Base-by-base conservation (phyloP, 2,329 filamentous ascomycete genomes). In the Clathrospora elynae region DNA sequence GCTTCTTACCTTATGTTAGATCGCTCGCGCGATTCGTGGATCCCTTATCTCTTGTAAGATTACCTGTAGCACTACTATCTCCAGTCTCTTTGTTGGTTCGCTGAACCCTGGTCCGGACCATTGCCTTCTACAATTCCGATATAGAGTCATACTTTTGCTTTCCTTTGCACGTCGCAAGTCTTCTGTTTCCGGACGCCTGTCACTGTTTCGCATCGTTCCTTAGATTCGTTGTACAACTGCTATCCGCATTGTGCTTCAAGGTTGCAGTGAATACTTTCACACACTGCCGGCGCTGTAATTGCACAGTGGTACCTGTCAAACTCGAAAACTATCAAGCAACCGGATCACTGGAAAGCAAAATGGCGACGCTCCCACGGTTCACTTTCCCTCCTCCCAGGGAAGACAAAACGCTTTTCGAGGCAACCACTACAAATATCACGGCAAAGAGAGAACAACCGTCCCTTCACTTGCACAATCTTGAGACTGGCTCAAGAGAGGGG, bases 171-270 rank as follows among this genome's bases (percentile, higher is more conserved):
- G 25, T 35, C 22, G 25, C 30, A 19, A 17, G 16, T 26, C 23
- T 32, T 29, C 14, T 30, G 19, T 25, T 39, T 39, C 38, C 24
- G 46, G 29, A 41, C 18, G 37, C 29, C 30, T 37, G 25, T 40
- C 39, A 38, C 23, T 34, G 45, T 51, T 47, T 56, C 42, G 46
- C 45, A 30, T 34, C 23, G 28, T 45, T 30, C 14, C 13, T 29
- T 29, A 11, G 20, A 16, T 38, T 29, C 26, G 13, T 38, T 35
- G 34, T 44, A 37, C 45, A 53, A 42, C 52, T 42, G 32, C 49
- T 37, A 39, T 47, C 28, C 46, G 42, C 49, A 46, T 47, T 47
- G 49, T 40, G 56, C 54, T 56, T 53, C 46, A 51, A 18, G 26
- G 26, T 17, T 35, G 46, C 38, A 47, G 49, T 34, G 30, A 39